phyloP scores from a whole-genome alignment of 345 rosid genomes.

The Rhizophora mangle region DNA sequence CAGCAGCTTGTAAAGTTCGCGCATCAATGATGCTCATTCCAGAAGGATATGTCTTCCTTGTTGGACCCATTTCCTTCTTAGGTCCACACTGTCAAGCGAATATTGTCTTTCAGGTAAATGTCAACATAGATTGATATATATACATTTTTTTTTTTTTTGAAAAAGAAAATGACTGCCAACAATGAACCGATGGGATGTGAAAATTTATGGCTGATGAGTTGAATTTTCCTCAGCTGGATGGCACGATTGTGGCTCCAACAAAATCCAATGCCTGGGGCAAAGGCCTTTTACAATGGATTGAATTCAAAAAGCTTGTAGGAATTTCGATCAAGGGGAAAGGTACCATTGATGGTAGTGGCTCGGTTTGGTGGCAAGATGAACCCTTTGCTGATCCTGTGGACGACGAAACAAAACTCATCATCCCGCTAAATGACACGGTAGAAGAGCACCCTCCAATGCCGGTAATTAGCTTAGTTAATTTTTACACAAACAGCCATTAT shows the following conservation, averaged over 20 bases:
- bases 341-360: constrained; percentile 86
- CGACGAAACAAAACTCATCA: constrained; percentile 49
- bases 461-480: constrained; percentile 35
- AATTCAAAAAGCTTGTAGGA: constrained; percentile 75
- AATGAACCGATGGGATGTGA: no score
- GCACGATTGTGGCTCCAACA: constrained; percentile 77
- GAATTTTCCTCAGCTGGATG: constrained; percentile 61
- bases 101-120: constrained; percentile 79
- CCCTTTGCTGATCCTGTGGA: constrained; percentile 61
- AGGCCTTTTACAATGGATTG: constrained; percentile 80
- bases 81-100: constrained; percentile 83
- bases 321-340: constrained; percentile 80
- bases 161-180: no score
- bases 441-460: constrained; percentile 60
- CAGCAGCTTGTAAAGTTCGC: constrained; percentile 77
- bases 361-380: constrained; percentile 84
- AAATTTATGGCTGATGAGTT: constrained; percentile 6
- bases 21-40: constrained; percentile 67
- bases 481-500: neutral
- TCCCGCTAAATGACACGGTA: constrained; percentile 54
- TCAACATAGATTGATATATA: neutral
- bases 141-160: neutral
- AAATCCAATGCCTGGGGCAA: constrained; percentile 60
- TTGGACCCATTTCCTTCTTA: constrained; percentile 88
- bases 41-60: constrained; percentile 48